Evolutionary conservation across 768 basidiomycete genomes (phyloP), one percentile per base, ranked within the genome.

Genomic region (Fistulinella prunicolor): DNA sequence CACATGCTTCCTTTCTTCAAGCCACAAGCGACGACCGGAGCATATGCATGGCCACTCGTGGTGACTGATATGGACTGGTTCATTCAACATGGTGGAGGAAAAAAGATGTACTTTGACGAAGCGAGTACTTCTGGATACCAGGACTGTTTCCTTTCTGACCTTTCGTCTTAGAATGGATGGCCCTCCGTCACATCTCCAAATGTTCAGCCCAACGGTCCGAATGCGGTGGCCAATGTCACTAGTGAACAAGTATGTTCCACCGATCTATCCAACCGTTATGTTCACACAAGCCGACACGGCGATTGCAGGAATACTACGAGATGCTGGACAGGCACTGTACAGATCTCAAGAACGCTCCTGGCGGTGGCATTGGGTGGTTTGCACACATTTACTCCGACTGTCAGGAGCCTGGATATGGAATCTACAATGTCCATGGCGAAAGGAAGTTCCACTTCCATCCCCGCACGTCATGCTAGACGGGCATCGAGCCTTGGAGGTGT

Each of bases 331-430:
- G 70, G 1, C 76, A 84, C 46, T 89, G 87, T 58, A 57, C 70
- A 9, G 73, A 80, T 55, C 72, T 89, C 58, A 89, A 89, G 66
- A 57, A 54, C 0, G 77, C 78, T 21, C 51, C 66, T 24, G 77
- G 77, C 3, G 85, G 85, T 17, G 85, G 85, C 20, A 69, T 89
- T 29, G 85, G 87, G 10, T 90, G 87, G 88, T 89, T 90, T 56
- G 85, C 84, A 22, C 88, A 89, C 60, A 82, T 89, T 45, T 89
- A 88, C 59, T 80, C 81, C 2, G 88, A 88, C 58, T 49, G 65
- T 50, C 75, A 80, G 63, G 76, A 75, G 43, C 80, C 82, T 16
- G 86, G 86, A 10, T 89, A 89, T 57, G 87, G 86, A 6, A 77
- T 89, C 43, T 84, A 83, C 57, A 65, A 75, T 24, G 52, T 36